phyloP scores from a whole-genome alignment of 2,329 filamentous ascomycete species.

The Cryphonectria radicalis region DNA sequence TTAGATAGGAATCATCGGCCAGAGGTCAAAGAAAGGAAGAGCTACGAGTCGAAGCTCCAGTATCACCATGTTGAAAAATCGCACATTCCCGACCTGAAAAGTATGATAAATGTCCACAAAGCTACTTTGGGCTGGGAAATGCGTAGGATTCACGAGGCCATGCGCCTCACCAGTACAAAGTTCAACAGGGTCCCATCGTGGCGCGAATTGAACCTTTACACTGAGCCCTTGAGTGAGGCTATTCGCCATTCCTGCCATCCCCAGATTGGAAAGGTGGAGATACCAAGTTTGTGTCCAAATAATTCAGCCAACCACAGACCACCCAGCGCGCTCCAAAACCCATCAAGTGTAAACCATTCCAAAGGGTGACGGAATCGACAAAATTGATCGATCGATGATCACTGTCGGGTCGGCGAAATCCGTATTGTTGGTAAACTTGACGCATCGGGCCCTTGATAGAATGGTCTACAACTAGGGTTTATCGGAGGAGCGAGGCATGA shows the following conservation, averaged over 20 bases:
- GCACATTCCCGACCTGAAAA: constrained; percentile 57
- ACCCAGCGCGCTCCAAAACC: neutral
- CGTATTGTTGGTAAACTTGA: neutral
- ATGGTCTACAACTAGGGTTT: neutral
- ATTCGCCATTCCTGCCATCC: neutral
- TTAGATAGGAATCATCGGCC: neutral
- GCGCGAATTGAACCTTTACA: neutral
- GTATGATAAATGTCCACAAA: constrained; percentile 48
- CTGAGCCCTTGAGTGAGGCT: neutral
- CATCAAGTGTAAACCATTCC: neutral
- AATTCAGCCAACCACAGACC: neutral
- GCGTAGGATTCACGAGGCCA: constrained; percentile 42
- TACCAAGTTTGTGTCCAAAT: neutral
- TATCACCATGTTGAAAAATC: constrained; percentile 58
- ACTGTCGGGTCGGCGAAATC: neutral
- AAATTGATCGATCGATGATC: neutral
- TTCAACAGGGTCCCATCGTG: neutral
- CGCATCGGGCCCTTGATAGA: neutral
- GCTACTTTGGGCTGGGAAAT: constrained; percentile 46
- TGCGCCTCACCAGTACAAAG: neutral
- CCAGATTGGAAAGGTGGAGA: neutral
- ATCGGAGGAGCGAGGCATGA: neutral
- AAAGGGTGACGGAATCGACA: neutral
- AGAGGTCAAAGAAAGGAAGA: neutral
- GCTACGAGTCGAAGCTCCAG: constrained; percentile 44